Conservation (phyloP, 352 stramenopile genomes). For the Albugo laibachii region DNA sequence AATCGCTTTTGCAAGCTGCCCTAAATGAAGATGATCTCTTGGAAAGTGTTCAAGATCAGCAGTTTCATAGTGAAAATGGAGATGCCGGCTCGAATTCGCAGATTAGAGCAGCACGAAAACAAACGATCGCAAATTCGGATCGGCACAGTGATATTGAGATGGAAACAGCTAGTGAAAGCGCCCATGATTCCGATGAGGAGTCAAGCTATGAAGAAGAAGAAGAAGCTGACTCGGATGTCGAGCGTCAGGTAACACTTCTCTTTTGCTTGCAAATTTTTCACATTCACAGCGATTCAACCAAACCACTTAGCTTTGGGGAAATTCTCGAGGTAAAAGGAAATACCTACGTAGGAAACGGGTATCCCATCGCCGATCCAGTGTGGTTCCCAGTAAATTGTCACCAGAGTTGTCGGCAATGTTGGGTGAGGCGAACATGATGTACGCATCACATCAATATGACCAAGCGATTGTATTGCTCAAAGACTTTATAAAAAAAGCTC, state of each 20-base stretch:
- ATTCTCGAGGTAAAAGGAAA: conserved; percentile 1
- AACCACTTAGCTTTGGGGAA: background rate
- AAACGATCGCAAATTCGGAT: no score
- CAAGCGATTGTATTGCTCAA: conserved; percentile 63
- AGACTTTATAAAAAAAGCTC: conserved; percentile 79
- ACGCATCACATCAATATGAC: conserved; percentile 73
- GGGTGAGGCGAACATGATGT: conserved; percentile 70
- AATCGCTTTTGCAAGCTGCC: conserved; percentile 59
- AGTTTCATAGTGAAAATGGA: no score
- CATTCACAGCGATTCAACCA: background rate
- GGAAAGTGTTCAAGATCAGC: conserved; percentile 17
- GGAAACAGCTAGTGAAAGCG: no score
- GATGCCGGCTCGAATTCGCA: no score
- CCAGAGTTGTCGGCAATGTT: conserved; percentile 59
- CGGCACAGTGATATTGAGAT: no score
- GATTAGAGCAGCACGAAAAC: no score
- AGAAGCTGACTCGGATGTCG: conserved; percentile 62
- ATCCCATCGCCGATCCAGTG: conserved; percentile 19
- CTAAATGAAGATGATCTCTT: conserved; percentile 45
- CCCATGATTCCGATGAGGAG: background rate
- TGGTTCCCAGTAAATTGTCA: conserved; percentile 53
- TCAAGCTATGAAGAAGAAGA: background rate
- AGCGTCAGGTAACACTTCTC: conserved; percentile 19
- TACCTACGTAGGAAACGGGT: background rate
- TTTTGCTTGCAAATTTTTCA: background rate